Percentiles rank a stretch among this genome's conserved stretches.
phyloP scores from a whole-genome alignment of 225 moss, liverwort and hornwort species.

The Antitrichia curtipendula region DNA sequence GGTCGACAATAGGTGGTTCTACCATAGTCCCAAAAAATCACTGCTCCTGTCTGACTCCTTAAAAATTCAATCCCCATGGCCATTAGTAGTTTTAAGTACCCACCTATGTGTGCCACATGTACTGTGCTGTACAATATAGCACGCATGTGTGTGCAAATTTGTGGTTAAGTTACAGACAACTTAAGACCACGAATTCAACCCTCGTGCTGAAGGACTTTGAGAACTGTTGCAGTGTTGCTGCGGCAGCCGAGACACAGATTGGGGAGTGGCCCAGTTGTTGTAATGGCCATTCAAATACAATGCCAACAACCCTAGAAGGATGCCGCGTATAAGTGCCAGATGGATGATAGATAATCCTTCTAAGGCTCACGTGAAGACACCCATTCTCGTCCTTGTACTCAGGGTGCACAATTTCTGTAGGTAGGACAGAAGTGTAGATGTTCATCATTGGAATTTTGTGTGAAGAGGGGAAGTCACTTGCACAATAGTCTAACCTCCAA shows the following conservation, averaged over 20 bases:
- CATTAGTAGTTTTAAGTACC: no score
- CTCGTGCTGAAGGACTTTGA: neutral
- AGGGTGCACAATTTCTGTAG: no score
- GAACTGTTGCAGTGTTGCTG: no score
- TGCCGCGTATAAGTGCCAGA: accelerated
- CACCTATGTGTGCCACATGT: no score
- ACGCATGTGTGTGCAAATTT: neutral
- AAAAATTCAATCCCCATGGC: neutral
- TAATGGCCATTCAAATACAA: no score
- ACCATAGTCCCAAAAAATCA: no score
- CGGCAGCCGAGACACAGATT: neutral
- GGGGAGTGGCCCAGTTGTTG: neutral
- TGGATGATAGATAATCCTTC: neutral
- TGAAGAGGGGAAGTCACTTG: neutral
- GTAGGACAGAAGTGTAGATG: neutral
- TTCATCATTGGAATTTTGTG: neutral
- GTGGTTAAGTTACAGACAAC: neutral
- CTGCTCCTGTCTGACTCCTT: no score
- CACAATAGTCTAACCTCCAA: neutral
- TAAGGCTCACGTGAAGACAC: no score
- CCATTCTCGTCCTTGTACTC: no score
- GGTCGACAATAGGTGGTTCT: no score
- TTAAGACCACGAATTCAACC: neutral
- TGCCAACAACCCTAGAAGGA: neutral
- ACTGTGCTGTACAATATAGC: neutral